These are phyloP conservation scores for Termitomyces sp. DNA, from an alignment of 768 basidiomycete species.

Conservation along the genomic window DNA sequence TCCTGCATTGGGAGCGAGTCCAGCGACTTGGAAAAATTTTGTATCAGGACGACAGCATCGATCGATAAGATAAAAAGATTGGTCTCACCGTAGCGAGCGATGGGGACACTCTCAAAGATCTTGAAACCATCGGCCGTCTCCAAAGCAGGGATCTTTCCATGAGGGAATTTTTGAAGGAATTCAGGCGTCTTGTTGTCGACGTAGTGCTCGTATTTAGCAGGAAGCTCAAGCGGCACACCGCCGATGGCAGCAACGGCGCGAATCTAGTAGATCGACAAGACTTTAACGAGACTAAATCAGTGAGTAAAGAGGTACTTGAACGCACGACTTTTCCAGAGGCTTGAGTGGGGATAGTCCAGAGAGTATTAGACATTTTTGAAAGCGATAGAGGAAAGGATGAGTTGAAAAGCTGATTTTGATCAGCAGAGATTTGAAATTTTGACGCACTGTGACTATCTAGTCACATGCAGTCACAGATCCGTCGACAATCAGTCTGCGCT, in stretches of 20 bases:
- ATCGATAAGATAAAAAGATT: constrained; percentile 30
- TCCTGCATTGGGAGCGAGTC: constrained; percentile 68
- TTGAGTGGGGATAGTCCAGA: constrained; percentile 47
- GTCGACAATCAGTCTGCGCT: not conserved
- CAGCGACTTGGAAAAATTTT: constrained; percentile 50
- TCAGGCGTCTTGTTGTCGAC: constrained; percentile 69
- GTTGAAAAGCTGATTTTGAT: constrained; percentile 5
- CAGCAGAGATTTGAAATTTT: not conserved
- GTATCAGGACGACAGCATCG: constrained; percentile 8
- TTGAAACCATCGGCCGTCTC: constrained; percentile 74
- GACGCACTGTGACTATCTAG: not conserved
- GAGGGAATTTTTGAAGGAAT: constrained; percentile 70
- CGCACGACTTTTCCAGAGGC: constrained; percentile 45
- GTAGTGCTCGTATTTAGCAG: constrained; percentile 50
- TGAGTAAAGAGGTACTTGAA: constrained; percentile 1
- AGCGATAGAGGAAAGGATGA: constrained; percentile 20
- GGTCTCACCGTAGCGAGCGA: constrained; percentile 82
- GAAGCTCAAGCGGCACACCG: constrained; percentile 52
- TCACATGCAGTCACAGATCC: not conserved
- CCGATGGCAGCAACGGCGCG: constrained; percentile 54
- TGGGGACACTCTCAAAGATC: constrained; percentile 72
- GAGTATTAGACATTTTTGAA: constrained; percentile 49
- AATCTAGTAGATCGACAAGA: constrained; percentile 27
- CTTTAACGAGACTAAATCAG: not conserved
- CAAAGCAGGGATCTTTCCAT: constrained; percentile 81